Percentiles rank a stretch among this genome's conserved stretches.
These are phyloP conservation scores for Kluyveromyces marxianus DNA, from an alignment of 1,139 yeast genomes.

Conservation along the genomic window DNA sequence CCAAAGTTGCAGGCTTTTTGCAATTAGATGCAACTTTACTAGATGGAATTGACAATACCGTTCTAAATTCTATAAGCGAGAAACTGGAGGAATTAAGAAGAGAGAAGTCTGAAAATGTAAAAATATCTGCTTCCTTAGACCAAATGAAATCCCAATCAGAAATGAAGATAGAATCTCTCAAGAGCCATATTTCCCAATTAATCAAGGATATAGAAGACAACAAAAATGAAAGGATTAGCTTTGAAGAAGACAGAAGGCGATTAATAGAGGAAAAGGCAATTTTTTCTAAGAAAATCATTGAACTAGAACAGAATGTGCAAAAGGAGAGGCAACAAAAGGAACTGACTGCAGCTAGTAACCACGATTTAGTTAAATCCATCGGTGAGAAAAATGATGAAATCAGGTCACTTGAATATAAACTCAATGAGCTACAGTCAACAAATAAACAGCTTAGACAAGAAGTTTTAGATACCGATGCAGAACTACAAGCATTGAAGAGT, in stretches of 20 bases:
- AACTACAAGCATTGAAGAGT: conserved; percentile 31
- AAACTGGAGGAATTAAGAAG: conserved; percentile 44
- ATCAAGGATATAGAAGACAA: conserved; percentile 29
- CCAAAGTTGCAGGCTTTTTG: conserved; percentile 29
- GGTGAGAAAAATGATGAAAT: conserved; percentile 12
- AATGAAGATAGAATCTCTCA: conserved; percentile 31
- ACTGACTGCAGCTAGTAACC: conserved; percentile 18
- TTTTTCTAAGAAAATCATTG: conserved; percentile 25
- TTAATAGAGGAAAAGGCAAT: conserved; percentile 28
- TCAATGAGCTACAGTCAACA: conserved; percentile 42
- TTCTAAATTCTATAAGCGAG: conserved; percentile 31
- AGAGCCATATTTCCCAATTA: conserved; percentile 28
- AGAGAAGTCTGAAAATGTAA: conserved; percentile 43
- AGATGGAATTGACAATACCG: conserved; percentile 18
- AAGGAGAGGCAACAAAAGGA: conserved; percentile 7
- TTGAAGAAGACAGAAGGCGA: conserved; percentile 27
- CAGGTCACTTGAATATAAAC: conserved; percentile 43
- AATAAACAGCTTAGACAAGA: conserved; percentile 40
- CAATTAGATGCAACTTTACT: conserved; percentile 30
- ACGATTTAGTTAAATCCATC: conserved; percentile 9
- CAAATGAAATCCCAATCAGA: conserved; percentile 39
- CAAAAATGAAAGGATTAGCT: conserved; percentile 26
- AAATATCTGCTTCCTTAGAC: conserved; percentile 48
- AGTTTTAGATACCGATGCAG: conserved; percentile 35
- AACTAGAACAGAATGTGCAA: conserved; percentile 6